A percentile compares a stretch with the other conserved stretches of the same genome.
phyloP scores from a whole-genome alignment of 23 red algal species.

The Gracilaria caudata region DNA sequence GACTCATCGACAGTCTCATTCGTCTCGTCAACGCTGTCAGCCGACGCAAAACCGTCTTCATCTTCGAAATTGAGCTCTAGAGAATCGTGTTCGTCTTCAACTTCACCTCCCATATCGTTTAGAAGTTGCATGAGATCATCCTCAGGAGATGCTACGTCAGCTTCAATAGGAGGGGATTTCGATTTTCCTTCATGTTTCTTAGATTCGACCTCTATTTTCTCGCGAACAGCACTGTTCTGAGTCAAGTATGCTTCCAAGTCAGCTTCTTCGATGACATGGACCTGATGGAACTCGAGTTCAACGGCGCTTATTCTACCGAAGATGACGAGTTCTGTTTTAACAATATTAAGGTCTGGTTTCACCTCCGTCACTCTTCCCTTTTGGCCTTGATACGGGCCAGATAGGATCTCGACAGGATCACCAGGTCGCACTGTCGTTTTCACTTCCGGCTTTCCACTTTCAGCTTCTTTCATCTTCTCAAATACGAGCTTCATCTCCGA shows the following conservation, averaged over 20 bases:
- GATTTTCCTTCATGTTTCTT: not conserved
- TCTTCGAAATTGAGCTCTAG: not conserved
- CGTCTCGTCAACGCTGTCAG: slow-evolving; percentile 7
- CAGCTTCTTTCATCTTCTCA: slow-evolving; percentile 58
- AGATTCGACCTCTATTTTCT: slow-evolving; percentile 9
- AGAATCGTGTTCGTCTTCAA: not conserved
- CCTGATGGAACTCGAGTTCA: slow-evolving; percentile 62
- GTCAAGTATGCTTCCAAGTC: slow-evolving; percentile 16
- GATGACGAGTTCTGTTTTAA: slow-evolving; percentile 38
- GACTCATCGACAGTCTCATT: not conserved
- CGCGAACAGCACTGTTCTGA: not conserved
- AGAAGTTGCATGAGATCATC: slow-evolving; percentile 58
- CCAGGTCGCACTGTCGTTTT: slow-evolving; percentile 60
- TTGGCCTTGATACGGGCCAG: slow-evolving; percentile 32
- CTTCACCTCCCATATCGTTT: not conserved
- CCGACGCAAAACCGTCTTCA: slow-evolving; percentile 10
- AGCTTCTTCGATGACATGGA: slow-evolving; percentile 33
- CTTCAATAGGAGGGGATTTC: not conserved
- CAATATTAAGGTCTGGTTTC: slow-evolving; percentile 51
- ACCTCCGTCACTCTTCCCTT: slow-evolving; percentile 48
- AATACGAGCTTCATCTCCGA: slow-evolving; percentile 65
- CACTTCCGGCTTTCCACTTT: slow-evolving; percentile 34
- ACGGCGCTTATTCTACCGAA: slow-evolving; percentile 43
- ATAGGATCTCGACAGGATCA: slow-evolving; percentile 51
- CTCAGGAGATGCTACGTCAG: slow-evolving; percentile 39